Evolutionary conservation across 2,329 filamentous ascomycete genomes (phyloP).

Genomic region (Huntiella abstrusa): DNA sequence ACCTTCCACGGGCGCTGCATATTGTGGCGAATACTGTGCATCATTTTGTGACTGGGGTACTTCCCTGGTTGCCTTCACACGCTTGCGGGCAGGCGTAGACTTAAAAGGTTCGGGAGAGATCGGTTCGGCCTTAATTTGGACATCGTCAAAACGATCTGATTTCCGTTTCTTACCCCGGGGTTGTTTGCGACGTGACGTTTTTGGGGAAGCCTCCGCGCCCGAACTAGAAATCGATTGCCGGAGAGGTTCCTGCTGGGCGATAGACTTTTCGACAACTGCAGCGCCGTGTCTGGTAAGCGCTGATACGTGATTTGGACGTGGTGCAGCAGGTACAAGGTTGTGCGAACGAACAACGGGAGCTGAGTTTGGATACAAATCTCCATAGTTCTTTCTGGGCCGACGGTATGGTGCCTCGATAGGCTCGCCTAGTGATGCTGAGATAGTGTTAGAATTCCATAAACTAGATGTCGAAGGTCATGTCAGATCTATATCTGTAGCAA

Average conservation of each 20-base stretch:
- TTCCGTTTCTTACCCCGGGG: conserved; percentile 35
- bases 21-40: conserved; percentile 13
- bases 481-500: too few relatives aligned
- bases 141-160: conserved; percentile 23
- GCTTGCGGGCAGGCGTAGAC: conserved; percentile 35
- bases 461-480: too few relatives aligned
- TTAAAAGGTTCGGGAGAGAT: conserved; percentile 40
- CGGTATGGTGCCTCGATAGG: not conserved
- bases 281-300: conserved; percentile 20
- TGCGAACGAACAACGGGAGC: conserved; percentile 53
- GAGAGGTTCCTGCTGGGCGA: conserved; percentile 15
- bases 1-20: conserved; percentile 1
- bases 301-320: conserved; percentile 54
- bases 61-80: conserved; percentile 14
- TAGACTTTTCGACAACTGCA: conserved; percentile 4
- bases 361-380: conserved; percentile 17
- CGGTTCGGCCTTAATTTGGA: conserved; percentile 47
- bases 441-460: conserved; percentile 1
- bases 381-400: conserved; percentile 1
- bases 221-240: too few relatives aligned
- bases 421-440: conserved; percentile 1
- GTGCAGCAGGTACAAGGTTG: conserved; percentile 53
- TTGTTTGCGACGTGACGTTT: conserved; percentile 15
- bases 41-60: conserved; percentile 15
- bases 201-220: too few relatives aligned